Evolutionary conservation across 768 basidiomycete species (phyloP).

Genomic region (Coprinopsis cinerea): DNA sequence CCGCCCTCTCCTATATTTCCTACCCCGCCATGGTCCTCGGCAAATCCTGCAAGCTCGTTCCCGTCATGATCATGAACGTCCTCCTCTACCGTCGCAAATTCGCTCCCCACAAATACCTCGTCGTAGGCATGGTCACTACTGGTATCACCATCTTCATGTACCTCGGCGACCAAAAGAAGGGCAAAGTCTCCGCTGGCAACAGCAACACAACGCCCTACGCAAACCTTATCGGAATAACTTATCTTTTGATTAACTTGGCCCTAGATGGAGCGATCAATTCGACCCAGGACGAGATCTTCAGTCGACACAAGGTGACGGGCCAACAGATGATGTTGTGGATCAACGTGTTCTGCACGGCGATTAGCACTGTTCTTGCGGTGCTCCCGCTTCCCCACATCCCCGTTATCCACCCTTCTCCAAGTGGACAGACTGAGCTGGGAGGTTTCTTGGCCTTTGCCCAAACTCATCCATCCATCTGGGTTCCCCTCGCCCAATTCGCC

Average conservation of each 20-base stretch:
- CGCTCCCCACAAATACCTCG: constrained; percentile 91
- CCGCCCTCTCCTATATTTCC: constrained; percentile 89
- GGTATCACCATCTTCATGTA: constrained; percentile 96
- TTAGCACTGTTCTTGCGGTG: constrained; percentile 63
- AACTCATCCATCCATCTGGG: constrained; percentile 67
- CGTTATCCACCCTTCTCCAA: constrained; percentile 65
- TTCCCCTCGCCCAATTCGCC: constrained; percentile 78
- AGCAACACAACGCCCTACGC: constrained; percentile 41
- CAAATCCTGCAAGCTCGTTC: constrained; percentile 98
- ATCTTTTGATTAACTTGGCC: constrained; percentile 79
- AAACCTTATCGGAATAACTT: constrained; percentile 64
- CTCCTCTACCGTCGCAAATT: constrained; percentile 90
- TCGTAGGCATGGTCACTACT: constrained; percentile 85
- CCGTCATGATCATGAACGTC: constrained; percentile 97
- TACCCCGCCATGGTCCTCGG: constrained; percentile 99
- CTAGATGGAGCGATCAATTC: constrained; percentile 94
- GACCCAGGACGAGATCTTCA: constrained; percentile 96
- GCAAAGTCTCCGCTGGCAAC: constrained; percentile 22
- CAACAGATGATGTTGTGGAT: constrained; percentile 99
- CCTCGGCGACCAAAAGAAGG: constrained; percentile 52
- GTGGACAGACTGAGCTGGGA: constrained; percentile 56
- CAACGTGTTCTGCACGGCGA: constrained; percentile 76
- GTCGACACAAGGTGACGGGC: constrained; percentile 63
- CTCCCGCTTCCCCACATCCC: constrained; percentile 80
- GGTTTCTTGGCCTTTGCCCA: constrained; percentile 69